Conservation (phyloP, 371 early-diverging fungal species). For the Umbelopsis sp. region DNA sequence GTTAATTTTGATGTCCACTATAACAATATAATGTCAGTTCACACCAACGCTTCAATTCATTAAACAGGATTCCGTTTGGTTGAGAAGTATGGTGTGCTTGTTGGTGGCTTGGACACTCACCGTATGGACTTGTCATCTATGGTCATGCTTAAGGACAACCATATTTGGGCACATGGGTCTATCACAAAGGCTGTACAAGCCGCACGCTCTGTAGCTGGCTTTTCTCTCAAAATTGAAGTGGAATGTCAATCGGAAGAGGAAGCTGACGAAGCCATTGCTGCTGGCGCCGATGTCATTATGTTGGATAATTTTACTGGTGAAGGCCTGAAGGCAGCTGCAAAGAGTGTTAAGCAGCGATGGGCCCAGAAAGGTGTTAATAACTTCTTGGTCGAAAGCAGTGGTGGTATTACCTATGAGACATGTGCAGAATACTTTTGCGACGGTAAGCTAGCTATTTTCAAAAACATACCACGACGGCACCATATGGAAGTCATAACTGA, state of each 20-base stretch:
- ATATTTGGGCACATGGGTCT: conserved; percentile 88
- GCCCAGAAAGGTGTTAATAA: conserved; percentile 59
- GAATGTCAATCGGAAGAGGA: conserved; percentile 92
- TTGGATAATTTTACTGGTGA: conserved; percentile 79
- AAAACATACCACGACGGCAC: not conserved
- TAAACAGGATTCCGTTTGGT: conserved; percentile 87
- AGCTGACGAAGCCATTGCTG: conserved; percentile 95
- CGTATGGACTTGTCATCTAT: conserved; percentile 95
- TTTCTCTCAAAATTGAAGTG: conserved; percentile 95
- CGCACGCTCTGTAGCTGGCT: conserved; percentile 86
- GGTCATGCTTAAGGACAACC: conserved; percentile 99
- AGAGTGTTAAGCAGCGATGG: conserved; percentile 77
- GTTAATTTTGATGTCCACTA: not conserved
- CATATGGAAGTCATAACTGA: not conserved
- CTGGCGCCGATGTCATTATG: conserved; percentile 98
- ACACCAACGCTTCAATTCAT: not conserved
- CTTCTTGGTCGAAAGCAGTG: conserved; percentile 93
- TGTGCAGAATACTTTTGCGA: conserved; percentile 80
- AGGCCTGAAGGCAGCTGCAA: conserved; percentile 65
- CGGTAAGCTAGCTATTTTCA: conserved; percentile 50
- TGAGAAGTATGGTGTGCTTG: conserved; percentile 97
- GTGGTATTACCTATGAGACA: conserved; percentile 91
- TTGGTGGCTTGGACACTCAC: conserved; percentile 96
- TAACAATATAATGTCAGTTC: not conserved
- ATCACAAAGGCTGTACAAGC: conserved; percentile 87